Conservation (phyloP, 208 protist species). For the Vickermania spadyakhi region DNA sequence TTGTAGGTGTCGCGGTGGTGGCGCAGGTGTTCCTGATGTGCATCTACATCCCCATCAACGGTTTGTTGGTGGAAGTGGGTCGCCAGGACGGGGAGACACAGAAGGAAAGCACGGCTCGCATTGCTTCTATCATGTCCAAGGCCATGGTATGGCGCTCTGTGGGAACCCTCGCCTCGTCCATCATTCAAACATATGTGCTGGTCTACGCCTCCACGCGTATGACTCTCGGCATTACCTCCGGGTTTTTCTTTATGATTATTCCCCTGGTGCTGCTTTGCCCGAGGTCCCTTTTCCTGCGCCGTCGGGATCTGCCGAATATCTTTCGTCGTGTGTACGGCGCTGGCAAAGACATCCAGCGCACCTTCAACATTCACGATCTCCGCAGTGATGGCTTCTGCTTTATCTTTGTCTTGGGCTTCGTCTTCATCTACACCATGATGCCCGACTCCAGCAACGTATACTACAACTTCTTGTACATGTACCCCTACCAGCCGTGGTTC, state of each 20-base stretch:
- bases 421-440: constrained; percentile 44
- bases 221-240: constrained; percentile 13
- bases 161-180: constrained; percentile 17
- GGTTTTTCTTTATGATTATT: constrained; percentile 16
- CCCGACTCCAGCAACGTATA: constrained; percentile 26
- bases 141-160: constrained; percentile 36
- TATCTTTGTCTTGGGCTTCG: constrained; percentile 26
- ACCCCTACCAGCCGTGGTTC: constrained; percentile 23
- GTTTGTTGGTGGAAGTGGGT: constrained; percentile 34
- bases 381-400: constrained; percentile 25
- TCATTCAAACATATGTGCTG: constrained; percentile 19
- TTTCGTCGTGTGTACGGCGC: constrained; percentile 8
- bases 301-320: constrained; percentile 5
- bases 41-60: constrained; percentile 40
- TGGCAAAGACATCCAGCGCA: constrained; percentile 4
- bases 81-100: constrained; percentile 25
- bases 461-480: constrained; percentile 36
- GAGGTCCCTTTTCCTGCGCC: constrained; percentile 15
- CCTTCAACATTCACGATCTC: constrained; percentile 11
- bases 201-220: constrained; percentile 3
- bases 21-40: constrained; percentile 25
- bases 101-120: constrained; percentile 24
- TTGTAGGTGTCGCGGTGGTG: constrained; percentile 19
- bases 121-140: constrained; percentile 32
- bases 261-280: constrained; percentile 16